Evolutionary conservation across 1,284 basidiomycete genomes (phyloP), one percentile per base, ranked within the genome.

Genomic region (Fomitopsis schrenkii): DNA sequence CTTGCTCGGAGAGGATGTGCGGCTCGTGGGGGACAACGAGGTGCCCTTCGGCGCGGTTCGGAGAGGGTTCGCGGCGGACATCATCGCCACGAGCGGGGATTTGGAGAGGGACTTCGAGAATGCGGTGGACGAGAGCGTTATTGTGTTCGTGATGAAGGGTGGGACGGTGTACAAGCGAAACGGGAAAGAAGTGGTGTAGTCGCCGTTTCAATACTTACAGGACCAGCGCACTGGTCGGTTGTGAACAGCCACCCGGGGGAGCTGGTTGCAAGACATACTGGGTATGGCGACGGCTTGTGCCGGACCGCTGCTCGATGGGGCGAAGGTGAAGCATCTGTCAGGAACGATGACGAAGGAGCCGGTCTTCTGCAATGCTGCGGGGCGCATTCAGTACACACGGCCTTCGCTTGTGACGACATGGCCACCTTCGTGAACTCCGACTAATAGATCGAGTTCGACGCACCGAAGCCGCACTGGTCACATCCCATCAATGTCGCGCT

Each of bases 141-240:
- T 86, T 36, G 68, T 67, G 30, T 84, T 86, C 68, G 83, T 86
- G 46, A 86, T 87, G 83, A 86, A 86, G 66, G 79, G 74, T 5
- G 85, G 84, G n/a, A 75, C 70, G 59, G 71, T 86, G n/a, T 82
- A 81, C 65, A 85, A 85, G 68, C 67, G 68, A 45, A 73, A 76
- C 59, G 81, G 81, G 10, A 58, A 55, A 26, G 70, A 71, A 56
- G 22, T 67, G 17, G 67, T 64, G 62, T 68, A 60, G 46, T 46
- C 33, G 52, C 42, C 26, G 30, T 57, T 30, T 33, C 40, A 38
- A 41, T 30, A 6, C 22, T 22, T 22, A 22, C 22, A 22, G 22
- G 22, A 22, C 22, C 12, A 30, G 36, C 55, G 2, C 26, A 22
- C 22, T 7, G 22, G 17, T 19, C 44, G 46, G 22, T 26, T 22